Evolutionary conservation across 768 basidiomycete genomes (phyloP), one percentile per base, ranked within the genome.

Genomic region (Piloderma croceum): DNA sequence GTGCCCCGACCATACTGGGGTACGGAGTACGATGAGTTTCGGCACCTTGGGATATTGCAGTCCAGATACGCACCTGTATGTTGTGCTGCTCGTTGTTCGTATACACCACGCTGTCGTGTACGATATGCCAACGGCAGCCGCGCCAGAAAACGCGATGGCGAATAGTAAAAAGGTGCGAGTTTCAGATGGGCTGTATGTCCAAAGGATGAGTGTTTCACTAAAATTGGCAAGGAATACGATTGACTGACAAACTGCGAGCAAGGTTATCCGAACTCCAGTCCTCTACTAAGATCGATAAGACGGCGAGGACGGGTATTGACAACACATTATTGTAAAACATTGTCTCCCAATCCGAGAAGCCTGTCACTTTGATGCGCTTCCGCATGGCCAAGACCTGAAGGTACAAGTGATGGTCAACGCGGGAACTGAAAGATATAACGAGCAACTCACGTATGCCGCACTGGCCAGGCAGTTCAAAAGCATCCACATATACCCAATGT

Each of bases 61-160:
- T n/a, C 6, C 11, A 39, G 18, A 31, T 18, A 51, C 73, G 36
- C 44, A 86, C 84, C 90, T 93, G 67, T 97, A 99, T n/a, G 96
- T 99, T 33, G 96, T 98, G 47, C 93, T 97, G 49, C 87, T 90
- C 21, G 94, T 97, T 17, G 83, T 83, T 35, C 96, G 82, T 23
- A 99, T 79, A 59, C 96, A 98, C 96, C 96, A 99, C 7, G 96
- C 94, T 6, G 96, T 99, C 6, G 92, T 91, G 59, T 92, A 99
- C 10, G 92, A 97, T 53, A 99, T 99, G 34, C 90, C 90, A 22
- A 96, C 96, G 4, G 96, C 94, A 5, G 89, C 92, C 0, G 90
- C 90, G n/a, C 96, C 96, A 18, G 94, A 97, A 63, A 98, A 92
- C 3, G 79, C 85, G 56, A 98, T 98, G 3, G 91, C 87, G 47